Evolutionary conservation across 2,329 filamentous ascomycete species (phyloP).

Genomic region (Aspergillus fumigatus): DNA sequence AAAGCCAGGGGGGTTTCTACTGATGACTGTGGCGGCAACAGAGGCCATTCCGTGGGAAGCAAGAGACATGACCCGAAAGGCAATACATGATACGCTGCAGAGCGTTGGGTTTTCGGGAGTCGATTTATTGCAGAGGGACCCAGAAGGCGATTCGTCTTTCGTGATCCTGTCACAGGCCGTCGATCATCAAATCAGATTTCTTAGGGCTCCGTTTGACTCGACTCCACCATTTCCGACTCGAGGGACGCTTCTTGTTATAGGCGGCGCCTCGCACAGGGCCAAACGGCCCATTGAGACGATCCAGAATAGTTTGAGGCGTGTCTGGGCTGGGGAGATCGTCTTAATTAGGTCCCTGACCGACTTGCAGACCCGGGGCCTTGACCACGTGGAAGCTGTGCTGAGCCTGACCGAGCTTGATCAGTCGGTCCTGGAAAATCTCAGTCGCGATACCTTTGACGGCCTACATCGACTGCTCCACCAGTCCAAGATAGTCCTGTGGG

Average conservation of each 20-base stretch:
- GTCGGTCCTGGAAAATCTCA: too few relatives aligned
- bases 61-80: not conserved
- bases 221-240: not conserved
- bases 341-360: too few relatives aligned
- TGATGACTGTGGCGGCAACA: not conserved
- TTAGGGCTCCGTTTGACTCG: not conserved
- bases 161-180: slow-evolving; percentile 5
- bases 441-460: too few relatives aligned
- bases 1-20: not conserved
- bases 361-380: too few relatives aligned
- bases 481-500: too few relatives aligned
- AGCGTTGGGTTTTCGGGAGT: slow-evolving; percentile 8
- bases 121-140: slow-evolving; percentile 1
- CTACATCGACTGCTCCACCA: too few relatives aligned
- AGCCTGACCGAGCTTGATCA: too few relatives aligned
- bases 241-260: slow-evolving; percentile 1
- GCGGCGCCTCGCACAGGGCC: not conserved
- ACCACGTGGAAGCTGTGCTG: too few relatives aligned
- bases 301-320: too few relatives aligned
- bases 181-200: slow-evolving; percentile 1
- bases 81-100: slow-evolving; percentile 1
- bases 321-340: too few relatives aligned
- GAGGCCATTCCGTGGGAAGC: not conserved
- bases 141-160: slow-evolving; percentile 5
- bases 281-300: too few relatives aligned